phyloP scores from a whole-genome alignment of 805 yeast genomes.

The Kregervanrija fluxuum region DNA sequence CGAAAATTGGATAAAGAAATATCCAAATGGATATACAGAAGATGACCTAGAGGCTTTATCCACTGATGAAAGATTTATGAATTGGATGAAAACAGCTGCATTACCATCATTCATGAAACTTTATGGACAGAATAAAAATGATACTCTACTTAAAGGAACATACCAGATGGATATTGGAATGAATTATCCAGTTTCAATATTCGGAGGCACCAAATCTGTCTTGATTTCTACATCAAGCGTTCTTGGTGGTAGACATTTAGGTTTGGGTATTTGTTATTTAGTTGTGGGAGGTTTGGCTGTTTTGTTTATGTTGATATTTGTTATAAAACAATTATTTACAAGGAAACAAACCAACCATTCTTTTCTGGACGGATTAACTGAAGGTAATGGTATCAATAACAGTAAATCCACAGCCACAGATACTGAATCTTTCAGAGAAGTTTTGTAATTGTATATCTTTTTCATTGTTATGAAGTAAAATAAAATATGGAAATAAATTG shows the following conservation, averaged over 20 bases:
- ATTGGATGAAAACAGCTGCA: conserved; percentile 98
- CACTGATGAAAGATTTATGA: conserved; percentile 77
- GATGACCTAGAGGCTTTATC: conserved; percentile 72
- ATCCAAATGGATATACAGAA: conserved; percentile 84
- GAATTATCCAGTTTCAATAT: conserved; percentile 75
- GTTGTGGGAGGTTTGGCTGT: conserved; percentile 76
- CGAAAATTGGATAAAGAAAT: conserved; percentile 76
- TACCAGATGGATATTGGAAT: conserved; percentile 62
- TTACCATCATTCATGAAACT: conserved; percentile 82
- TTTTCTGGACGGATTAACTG: conserved; percentile 21
- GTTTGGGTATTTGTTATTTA: conserved; percentile 77
- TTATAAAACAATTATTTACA: conserved; percentile 63
- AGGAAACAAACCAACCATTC: conserved; percentile 23
- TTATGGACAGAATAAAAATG: conserved; percentile 57
- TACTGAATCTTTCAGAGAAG: conserved; percentile 12
- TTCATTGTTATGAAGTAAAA: no score
- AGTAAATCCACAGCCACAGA: conserved; percentile 1
- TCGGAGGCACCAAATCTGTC: conserved; percentile 84
- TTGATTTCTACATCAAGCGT: conserved; percentile 76
- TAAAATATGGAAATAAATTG: no score
- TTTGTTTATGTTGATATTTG: conserved; percentile 63
- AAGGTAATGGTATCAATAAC: not conserved
- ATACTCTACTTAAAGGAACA: conserved; percentile 48
- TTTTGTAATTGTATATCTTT: conserved; percentile 7
- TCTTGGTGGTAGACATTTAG: conserved; percentile 82